Conservation (phyloP, 768 basidiomycete genomes). For the Suillus clintonianus region DNA sequence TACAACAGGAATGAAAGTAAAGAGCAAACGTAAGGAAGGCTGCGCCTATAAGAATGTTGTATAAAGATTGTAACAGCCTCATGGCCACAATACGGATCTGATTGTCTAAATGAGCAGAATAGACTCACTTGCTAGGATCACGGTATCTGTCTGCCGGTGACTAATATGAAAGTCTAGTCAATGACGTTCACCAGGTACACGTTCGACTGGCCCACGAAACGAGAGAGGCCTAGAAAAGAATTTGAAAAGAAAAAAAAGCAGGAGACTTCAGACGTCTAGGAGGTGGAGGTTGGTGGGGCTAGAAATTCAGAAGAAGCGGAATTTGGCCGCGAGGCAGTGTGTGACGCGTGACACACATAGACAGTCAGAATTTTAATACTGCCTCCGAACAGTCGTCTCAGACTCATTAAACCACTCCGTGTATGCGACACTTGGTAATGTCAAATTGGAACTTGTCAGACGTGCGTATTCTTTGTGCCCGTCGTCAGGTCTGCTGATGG, state of each 20-base stretch:
- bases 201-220: not conserved
- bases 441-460: not conserved
- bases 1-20: not conserved
- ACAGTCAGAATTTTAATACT: not conserved
- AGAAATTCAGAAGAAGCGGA: not conserved
- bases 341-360: too few relatives aligned
- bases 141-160: not conserved
- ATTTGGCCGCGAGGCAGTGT: not conserved
- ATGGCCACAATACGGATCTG: not conserved
- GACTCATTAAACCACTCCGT: too few relatives aligned
- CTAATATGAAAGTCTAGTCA: not conserved
- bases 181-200: not conserved
- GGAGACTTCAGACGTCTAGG: not conserved
- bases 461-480: not conserved
- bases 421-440: too few relatives aligned
- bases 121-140: constrained; percentile 4
- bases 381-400: not conserved
- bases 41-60: not conserved
- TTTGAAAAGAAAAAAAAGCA: not conserved
- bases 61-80: constrained; percentile 1
- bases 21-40: not conserved
- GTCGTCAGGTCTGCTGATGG: not conserved
- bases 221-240: not conserved
- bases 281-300: not conserved
- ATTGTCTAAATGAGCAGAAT: not conserved